Conservation (phyloP, 2,329 filamentous ascomycete species). For the Myotisia sp. region DNA sequence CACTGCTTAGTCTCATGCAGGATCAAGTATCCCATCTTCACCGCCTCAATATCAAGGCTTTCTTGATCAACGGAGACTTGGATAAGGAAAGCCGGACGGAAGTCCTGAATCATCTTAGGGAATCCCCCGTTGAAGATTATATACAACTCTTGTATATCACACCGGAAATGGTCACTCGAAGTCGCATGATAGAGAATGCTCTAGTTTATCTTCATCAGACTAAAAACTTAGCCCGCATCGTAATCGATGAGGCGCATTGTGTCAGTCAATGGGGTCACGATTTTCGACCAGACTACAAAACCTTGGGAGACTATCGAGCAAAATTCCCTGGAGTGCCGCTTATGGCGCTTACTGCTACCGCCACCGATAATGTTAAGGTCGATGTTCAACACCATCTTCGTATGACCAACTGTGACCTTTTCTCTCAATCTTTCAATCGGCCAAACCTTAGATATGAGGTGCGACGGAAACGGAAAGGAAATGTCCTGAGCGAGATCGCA, state of each 20-base stretch:
- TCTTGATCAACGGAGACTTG: conserved; percentile 67
- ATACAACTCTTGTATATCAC: conserved; percentile 89
- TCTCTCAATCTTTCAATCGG: conserved; percentile 92
- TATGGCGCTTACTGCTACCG: conserved; percentile 91
- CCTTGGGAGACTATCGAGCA: conserved; percentile 57
- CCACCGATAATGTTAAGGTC: conserved; percentile 79
- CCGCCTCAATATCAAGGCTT: conserved; percentile 61
- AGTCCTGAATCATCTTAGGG: conserved; percentile 51
- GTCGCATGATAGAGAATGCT: conserved; percentile 48
- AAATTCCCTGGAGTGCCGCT: conserved; percentile 68
- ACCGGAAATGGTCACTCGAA: conserved; percentile 91
- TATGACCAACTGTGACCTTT: conserved; percentile 63
- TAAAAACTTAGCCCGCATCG: conserved; percentile 67
- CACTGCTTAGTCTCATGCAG: conserved; percentile 88
- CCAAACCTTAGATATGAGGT: conserved; percentile 88
- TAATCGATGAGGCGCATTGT: conserved; percentile 98
- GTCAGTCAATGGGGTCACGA: conserved; percentile 99
- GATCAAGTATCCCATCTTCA: conserved; percentile 82
- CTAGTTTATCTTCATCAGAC: conserved; percentile 55
- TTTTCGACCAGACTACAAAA: conserved; percentile 91
- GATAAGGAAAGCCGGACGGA: conserved; percentile 46
- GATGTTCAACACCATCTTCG: conserved; percentile 87
- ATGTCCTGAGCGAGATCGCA: conserved; percentile 40
- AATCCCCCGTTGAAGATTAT: conserved; percentile 54
- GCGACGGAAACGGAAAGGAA: conserved; percentile 50